Conservation (phyloP, 345 rosid genomes). For the Nephelium lappaceum region DNA sequence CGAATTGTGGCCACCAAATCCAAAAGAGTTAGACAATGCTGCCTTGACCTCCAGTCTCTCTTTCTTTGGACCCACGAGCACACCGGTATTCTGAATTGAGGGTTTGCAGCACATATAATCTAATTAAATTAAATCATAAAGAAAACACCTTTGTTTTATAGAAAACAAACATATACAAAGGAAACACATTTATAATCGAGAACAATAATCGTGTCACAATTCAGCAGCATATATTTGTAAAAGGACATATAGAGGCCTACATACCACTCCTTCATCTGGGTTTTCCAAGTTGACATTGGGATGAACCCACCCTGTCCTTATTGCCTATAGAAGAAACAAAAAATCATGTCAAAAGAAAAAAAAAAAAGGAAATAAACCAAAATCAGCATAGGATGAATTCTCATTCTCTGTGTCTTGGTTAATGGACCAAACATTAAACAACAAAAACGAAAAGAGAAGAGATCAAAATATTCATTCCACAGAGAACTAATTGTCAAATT, state of each 20-base stretch:
- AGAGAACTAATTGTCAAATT: not conserved
- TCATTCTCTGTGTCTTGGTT: not conserved
- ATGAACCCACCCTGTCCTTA: slow-evolving; percentile 93
- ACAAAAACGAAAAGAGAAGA: not conserved
- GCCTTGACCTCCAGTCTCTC: slow-evolving; percentile 81
- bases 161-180: not conserved
- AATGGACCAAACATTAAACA: not conserved
- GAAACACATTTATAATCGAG: not conserved
- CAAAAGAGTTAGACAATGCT: slow-evolving; percentile 89
- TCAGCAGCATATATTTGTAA: not conserved
- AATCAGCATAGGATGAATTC: not conserved
- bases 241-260: slow-evolving; percentile 21
- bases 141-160: not conserved
- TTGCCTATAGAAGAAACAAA: slow-evolving; percentile 56
- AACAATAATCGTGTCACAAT: not conserved
- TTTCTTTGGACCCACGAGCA: slow-evolving; percentile 83
- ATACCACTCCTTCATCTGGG: slow-evolving; percentile 84
- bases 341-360: slow-evolving; percentile 8
- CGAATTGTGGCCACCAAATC: slow-evolving; percentile 98
- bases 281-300: slow-evolving; percentile 89
- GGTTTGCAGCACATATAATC: slow-evolving; percentile 7
- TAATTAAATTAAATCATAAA: not conserved
- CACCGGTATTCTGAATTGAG: slow-evolving; percentile 57
- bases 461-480: not conserved
- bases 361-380: not conserved